A percentile compares a stretch with the other conserved stretches of the same genome.
Evolutionary conservation across 192 early-diverging fungal genomes (phyloP).

Genomic region (Radiomyces spectabilis): DNA sequence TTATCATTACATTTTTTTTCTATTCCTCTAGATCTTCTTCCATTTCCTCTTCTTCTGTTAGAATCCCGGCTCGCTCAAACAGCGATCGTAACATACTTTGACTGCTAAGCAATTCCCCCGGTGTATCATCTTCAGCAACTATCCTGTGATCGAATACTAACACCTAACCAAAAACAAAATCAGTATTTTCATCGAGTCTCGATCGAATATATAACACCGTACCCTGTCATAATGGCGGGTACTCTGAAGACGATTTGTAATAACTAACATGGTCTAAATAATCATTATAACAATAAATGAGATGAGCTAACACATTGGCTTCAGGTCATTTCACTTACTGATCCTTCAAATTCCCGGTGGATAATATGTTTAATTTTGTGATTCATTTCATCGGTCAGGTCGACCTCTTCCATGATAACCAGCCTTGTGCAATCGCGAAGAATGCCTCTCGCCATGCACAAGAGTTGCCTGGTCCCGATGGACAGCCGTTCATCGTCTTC

Average conservation of each 20-base stretch:
- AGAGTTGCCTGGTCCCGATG: constrained; percentile 33
- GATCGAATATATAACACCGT: neutral
- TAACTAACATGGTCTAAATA: constrained; percentile 35
- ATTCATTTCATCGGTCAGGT: constrained; percentile 76
- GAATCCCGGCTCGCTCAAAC: constrained; percentile 66
- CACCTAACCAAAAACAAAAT: neutral
- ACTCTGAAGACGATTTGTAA: constrained; percentile 42
- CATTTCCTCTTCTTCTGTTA: no score
- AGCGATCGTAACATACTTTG: constrained; percentile 64
- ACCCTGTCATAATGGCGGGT: constrained; percentile 42
- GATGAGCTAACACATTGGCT: neutral
- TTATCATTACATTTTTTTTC: no score
- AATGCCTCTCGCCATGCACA: constrained; percentile 41
- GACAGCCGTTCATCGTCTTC: constrained; percentile 24
- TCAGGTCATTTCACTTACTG: constrained; percentile 12
- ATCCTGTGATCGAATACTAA: constrained; percentile 72
- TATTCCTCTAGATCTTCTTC: no score
- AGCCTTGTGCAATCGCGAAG: constrained; percentile 35
- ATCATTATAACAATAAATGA: neutral
- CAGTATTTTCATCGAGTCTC: neutral
- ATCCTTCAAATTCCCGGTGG: constrained; percentile 61
- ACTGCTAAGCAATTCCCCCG: constrained; percentile 58
- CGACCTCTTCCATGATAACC: constrained; percentile 83
- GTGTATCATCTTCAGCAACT: constrained; percentile 75
- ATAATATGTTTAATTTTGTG: constrained; percentile 75